Conservation (phyloP, 2,329 filamentous ascomycete genomes). For the Corniculantispora saksenae region DNA sequence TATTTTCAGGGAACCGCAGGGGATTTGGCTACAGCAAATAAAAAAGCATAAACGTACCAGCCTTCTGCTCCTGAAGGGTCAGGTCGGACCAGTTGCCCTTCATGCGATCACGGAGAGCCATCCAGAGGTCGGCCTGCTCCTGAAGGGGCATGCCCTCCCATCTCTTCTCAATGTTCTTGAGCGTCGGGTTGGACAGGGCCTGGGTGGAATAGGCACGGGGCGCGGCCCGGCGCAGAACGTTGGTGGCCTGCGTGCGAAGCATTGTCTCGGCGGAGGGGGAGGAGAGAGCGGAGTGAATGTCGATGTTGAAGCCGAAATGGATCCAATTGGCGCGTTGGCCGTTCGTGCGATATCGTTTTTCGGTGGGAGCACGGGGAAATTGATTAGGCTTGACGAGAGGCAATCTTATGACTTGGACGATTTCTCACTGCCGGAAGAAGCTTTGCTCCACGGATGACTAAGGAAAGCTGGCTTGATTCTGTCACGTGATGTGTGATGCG, state of each 20-base stretch:
- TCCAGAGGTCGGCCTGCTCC: conserved; percentile 99
- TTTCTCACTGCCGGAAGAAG: conserved; percentile 23
- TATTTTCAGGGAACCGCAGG: conserved; percentile 33
- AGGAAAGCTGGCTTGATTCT: conserved; percentile 17
- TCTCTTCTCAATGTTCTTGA: conserved; percentile 98
- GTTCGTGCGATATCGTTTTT: conserved; percentile 21
- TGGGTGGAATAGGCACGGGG: conserved; percentile 67
- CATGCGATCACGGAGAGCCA: conserved; percentile 97
- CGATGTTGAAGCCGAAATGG: conserved; percentile 21
- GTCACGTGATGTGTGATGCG: conserved; percentile 23
- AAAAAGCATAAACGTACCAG: conserved; percentile 67
- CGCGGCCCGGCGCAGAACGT: conserved; percentile 53
- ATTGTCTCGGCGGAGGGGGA: conserved; percentile 42
- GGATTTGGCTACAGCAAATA: conserved; percentile 20
- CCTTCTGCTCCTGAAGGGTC: conserved; percentile 97
- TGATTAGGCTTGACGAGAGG: conserved; percentile 23
- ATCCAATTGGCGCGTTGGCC: conserved; percentile 38
- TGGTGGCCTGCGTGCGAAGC: conserved; percentile 57
- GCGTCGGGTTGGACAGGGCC: conserved; percentile 95
- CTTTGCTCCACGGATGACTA: conserved; percentile 28
- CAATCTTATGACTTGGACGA: conserved; percentile 33
- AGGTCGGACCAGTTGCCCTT: conserved; percentile 96
- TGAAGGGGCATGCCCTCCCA: conserved; percentile 98
- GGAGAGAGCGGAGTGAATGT: conserved; percentile 10
- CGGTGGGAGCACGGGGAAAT: conserved; percentile 26